Evolutionary conservation across 495 filamentous ascomycete genomes (phyloP).

Genomic region (Evernia prunastri): DNA sequence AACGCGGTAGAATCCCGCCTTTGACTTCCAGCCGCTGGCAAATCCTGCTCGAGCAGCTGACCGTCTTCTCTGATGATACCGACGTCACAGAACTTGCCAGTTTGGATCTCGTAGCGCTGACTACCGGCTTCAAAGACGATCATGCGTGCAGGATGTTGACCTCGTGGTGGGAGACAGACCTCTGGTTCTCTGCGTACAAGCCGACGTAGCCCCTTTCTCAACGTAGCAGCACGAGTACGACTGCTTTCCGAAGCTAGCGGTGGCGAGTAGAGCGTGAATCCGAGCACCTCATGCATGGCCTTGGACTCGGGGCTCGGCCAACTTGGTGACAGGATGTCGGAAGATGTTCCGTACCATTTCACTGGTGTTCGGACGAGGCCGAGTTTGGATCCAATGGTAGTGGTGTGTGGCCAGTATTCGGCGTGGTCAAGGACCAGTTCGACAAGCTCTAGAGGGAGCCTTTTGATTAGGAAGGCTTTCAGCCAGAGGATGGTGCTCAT

Average conservation of each 20-base stretch:
- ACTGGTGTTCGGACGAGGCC: background rate
- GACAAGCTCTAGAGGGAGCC: background rate
- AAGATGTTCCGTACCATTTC: background rate
- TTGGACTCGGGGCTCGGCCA: background rate
- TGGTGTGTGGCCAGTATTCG: constrained; percentile 6
- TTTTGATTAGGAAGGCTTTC: background rate
- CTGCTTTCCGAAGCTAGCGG: background rate
- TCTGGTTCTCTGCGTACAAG: background rate
- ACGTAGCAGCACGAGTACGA: background rate
- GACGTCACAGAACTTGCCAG: background rate
- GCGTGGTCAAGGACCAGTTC: constrained; percentile 1
- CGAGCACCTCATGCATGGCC: background rate
- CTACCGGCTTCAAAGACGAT: constrained; percentile 1
- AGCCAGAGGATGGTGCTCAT: constrained; percentile 1
- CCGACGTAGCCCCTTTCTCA: background rate
- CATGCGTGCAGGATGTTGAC: constrained; percentile 1
- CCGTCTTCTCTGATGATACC: background rate
- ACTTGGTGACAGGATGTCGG: background rate
- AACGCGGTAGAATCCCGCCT: background rate
- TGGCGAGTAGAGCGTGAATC: constrained; percentile 3
- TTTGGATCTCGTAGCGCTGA: background rate
- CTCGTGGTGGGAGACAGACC: background rate
- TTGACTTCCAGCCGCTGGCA: background rate
- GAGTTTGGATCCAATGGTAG: background rate
- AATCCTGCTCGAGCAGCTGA: background rate